Percentiles rank a stretch among this genome's conserved stretches.
Conservation (phyloP, 768 basidiomycete genomes). For the Amanita pseudoporphyria region DNA sequence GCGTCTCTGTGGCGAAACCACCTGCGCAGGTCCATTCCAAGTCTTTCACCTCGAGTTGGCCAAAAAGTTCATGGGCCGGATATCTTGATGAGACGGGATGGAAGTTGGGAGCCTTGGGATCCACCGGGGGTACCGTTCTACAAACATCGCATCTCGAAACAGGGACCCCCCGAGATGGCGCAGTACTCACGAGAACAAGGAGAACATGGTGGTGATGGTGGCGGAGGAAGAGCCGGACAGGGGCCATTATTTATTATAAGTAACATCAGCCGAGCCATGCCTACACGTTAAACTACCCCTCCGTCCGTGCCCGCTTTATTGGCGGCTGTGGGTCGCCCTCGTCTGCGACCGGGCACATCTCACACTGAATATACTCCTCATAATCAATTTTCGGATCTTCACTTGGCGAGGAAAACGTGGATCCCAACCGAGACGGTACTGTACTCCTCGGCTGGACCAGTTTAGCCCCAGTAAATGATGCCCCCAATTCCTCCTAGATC, state of each 20-base stretch:
- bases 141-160: conserved; percentile 1
- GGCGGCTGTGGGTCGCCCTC: background rate
- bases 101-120: conserved; percentile 69
- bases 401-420: background rate
- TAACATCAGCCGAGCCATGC: background rate
- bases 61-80: conserved; percentile 50
- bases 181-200: conserved; percentile 66
- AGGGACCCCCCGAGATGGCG: background rate
- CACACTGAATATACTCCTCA: background rate
- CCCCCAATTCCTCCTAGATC: background rate
- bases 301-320: conserved; percentile 5
- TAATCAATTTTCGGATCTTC: conserved; percentile 2
- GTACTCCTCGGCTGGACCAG: background rate
- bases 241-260: background rate
- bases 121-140: conserved; percentile 47
- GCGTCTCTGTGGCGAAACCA: too few species aligned
- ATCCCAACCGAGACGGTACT: background rate
- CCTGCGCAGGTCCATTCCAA: conserved; percentile 74
- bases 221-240: background rate
- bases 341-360: background rate
- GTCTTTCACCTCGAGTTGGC: conserved; percentile 68
- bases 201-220: conserved; percentile 50
- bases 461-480: background rate
- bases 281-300: background rate
- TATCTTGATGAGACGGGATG: conserved; percentile 66